A percentile compares a stretch with the other conserved stretches of the same genome.
Conservation (phyloP, 305 asterid species). For the Fraxinus velutina region DNA sequence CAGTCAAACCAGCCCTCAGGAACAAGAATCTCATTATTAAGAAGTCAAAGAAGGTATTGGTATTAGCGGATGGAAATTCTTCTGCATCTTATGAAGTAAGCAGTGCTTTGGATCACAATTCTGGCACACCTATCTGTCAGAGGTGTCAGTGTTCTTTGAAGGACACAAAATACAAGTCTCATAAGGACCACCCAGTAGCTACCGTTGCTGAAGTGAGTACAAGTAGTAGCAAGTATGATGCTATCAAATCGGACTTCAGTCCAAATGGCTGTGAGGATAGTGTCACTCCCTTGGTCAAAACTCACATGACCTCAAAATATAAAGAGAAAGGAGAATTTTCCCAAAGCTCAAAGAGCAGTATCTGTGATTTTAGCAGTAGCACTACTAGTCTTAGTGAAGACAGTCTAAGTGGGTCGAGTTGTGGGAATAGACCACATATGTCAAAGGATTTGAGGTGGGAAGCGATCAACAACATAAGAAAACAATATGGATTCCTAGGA, state of each 20-base stretch:
- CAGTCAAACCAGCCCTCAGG: conserved; percentile 51
- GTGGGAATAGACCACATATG: conserved; percentile 80
- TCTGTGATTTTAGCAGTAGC: conserved; percentile 77
- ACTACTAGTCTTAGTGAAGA: conserved; percentile 73
- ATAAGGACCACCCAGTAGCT: conserved; percentile 24
- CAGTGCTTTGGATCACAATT: conserved; percentile 23
- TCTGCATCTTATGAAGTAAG: conserved; percentile 28
- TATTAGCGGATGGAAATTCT: conserved; percentile 21
- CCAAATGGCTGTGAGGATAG: conserved; percentile 31
- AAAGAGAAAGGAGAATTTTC: conserved; percentile 68
- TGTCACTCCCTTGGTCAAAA: conserved; percentile 30
- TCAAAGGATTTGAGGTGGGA: conserved; percentile 80
- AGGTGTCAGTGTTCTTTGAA: conserved; percentile 73
- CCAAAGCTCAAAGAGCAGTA: conserved; percentile 86
- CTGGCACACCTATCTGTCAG: conserved; percentile 62
- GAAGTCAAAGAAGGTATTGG: conserved; percentile 51
- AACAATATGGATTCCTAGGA: conserved; percentile 63
- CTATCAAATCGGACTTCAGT: conserved; percentile 27
- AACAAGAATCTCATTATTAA: conserved; percentile 49
- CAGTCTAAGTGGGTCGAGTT: conserved; percentile 59
- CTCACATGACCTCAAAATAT: conserved; percentile 34
- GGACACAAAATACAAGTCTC: conserved; percentile 34
- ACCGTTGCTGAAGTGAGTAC: conserved; percentile 21
- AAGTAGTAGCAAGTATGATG: conserved; percentile 23
- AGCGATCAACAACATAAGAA: conserved; percentile 53